phyloP scores from a whole-genome alignment of 2,329 filamentous ascomycete species.

The Plenodomus biglobosus region DNA sequence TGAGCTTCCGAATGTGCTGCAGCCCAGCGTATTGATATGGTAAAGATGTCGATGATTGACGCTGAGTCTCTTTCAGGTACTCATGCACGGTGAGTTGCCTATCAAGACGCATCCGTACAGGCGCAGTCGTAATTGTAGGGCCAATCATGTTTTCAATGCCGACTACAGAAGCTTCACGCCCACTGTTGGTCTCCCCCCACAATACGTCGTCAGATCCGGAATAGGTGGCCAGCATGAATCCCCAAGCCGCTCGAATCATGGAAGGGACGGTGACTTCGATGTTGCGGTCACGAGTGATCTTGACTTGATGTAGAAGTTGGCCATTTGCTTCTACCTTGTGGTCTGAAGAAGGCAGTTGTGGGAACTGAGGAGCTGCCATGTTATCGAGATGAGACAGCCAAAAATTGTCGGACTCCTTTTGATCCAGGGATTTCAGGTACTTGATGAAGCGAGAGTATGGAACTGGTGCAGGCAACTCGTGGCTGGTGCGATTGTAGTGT shows the following conservation, averaged over 20 bases:
- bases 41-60: conserved; percentile 29
- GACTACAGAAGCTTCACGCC: conserved; percentile 38
- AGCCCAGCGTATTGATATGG: conserved; percentile 48
- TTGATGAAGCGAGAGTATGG: conserved; percentile 40
- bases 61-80: conserved; percentile 34
- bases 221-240: conserved; percentile 49
- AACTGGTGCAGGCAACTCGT: conserved; percentile 13
- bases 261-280: conserved; percentile 41
- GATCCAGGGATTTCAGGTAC: conserved; percentile 30
- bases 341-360: conserved; percentile 34
- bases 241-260: conserved; percentile 51
- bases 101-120: conserved; percentile 47
- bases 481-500: conserved; percentile 18
- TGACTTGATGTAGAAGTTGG: conserved; percentile 23
- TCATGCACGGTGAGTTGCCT: conserved; percentile 25
- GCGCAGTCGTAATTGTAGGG: conserved; percentile 47
- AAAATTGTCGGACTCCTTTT: conserved; percentile 30
- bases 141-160: conserved; percentile 46
- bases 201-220: conserved; percentile 52
- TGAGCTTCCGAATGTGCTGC: conserved; percentile 48
- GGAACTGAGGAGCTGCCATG: conserved; percentile 33
- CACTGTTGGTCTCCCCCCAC: conserved; percentile 49
- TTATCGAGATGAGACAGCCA: conserved; percentile 34
- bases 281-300: conserved; percentile 20
- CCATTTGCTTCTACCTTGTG: conserved; percentile 36